phyloP scores from a whole-genome alignment of 2,329 filamentous ascomycete genomes.

The Pezizomycotina sp. region DNA sequence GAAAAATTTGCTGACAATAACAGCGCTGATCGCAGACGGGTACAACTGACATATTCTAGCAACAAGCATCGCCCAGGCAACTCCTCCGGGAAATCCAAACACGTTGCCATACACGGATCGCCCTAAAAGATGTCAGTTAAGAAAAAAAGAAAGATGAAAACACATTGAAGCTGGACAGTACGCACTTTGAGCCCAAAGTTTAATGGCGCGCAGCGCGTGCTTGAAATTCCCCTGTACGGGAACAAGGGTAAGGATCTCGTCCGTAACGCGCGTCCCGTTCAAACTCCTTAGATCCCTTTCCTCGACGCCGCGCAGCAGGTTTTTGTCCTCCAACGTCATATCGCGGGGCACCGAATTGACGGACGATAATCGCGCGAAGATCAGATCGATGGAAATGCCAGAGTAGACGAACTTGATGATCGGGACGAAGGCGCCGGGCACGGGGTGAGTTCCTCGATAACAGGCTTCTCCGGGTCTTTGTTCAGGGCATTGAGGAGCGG shows the following conservation, averaged over 20 bases:
- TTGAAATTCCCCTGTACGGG: conserved; percentile 82
- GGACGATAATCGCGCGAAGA: conserved; percentile 60
- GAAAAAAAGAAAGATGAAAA: background rate
- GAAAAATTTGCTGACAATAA: conserved; percentile 89
- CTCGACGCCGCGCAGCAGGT: conserved; percentile 67
- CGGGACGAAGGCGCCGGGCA: conserved; percentile 81
- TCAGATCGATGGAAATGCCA: conserved; percentile 86
- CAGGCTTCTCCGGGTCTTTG: conserved; percentile 39
- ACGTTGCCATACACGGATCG: conserved; percentile 92
- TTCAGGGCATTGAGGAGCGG: conserved; percentile 59
- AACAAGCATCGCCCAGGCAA: conserved; percentile 96
- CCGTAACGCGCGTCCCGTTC: conserved; percentile 86
- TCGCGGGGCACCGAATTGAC: conserved; percentile 55
- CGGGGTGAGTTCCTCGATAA: conserved; percentile 70
- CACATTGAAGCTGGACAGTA: conserved; percentile 2
- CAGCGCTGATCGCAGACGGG: conserved; percentile 73
- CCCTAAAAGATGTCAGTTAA: conserved; percentile 28
- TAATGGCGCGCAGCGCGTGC: conserved; percentile 76
- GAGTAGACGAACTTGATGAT: conserved; percentile 93
- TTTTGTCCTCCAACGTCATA: conserved; percentile 65
- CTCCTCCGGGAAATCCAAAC: conserved; percentile 88
- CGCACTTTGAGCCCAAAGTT: conserved; percentile 75
- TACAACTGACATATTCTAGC: conserved; percentile 92
- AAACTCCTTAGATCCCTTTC: conserved; percentile 75
- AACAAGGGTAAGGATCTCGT: conserved; percentile 76